Evolutionary conservation across 2,329 filamentous ascomycete genomes (phyloP).

Genomic region (Basipetospora sp.): DNA sequence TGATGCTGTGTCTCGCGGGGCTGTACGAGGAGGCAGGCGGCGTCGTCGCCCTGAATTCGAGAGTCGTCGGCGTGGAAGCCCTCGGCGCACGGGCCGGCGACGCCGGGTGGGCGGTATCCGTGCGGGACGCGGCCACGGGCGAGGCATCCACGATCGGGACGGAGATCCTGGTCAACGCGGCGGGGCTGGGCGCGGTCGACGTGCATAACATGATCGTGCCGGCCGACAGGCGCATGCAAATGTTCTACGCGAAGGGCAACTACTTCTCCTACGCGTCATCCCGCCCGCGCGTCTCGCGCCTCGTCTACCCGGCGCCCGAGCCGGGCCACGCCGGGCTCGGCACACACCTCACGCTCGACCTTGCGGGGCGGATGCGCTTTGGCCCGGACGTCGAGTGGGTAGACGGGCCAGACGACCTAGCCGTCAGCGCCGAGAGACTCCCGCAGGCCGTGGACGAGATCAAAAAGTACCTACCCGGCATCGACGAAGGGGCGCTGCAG

Average conservation of each 20-base stretch:
- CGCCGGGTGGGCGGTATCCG: conserved; percentile 55
- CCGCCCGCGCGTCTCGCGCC: conserved; percentile 47
- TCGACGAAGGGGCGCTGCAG: conserved; percentile 50
- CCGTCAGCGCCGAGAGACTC: conserved; percentile 49
- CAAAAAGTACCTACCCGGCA: conserved; percentile 57
- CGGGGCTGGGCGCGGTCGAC: conserved; percentile 61
- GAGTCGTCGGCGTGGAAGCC: conserved; percentile 45
- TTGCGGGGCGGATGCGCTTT: conserved; percentile 72
- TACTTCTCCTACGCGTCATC: conserved; percentile 75
- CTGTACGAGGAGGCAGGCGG: conserved; percentile 66
- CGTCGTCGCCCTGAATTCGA: conserved; percentile 53
- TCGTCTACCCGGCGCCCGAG: conserved; percentile 77
- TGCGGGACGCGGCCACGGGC: conserved; percentile 26
- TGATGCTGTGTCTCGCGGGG: conserved; percentile 70
- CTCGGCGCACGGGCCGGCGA: conserved; percentile 26
- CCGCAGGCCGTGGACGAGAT: conserved; percentile 60
- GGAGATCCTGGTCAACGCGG: conserved; percentile 70
- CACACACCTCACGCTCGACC: conserved; percentile 84
- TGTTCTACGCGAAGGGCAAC: conserved; percentile 83
- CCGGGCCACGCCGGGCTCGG: conserved; percentile 74
- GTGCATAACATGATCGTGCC: conserved; percentile 74
- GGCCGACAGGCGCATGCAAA: conserved; percentile 33
- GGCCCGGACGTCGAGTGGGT: conserved; percentile 96
- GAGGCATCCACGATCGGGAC: conserved; percentile 49
- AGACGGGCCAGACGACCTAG: conserved; percentile 52